A percentile compares a stretch with the other conserved stretches of the same genome.
Evolutionary conservation across 768 basidiomycete genomes (phyloP).

Genomic region (Tricholoma hemisulphureum): DNA sequence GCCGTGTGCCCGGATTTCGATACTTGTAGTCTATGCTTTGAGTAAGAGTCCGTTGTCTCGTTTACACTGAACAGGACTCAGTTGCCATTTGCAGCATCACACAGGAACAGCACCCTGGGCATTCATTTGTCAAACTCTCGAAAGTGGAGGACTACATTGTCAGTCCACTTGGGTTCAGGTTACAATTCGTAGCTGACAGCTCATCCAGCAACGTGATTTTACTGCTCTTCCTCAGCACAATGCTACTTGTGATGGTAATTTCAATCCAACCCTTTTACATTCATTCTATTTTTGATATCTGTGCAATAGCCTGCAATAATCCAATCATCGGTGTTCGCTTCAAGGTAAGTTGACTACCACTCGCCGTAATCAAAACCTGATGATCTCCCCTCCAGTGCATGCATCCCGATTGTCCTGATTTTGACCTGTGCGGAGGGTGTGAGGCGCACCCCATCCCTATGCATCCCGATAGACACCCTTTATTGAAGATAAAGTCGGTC

Average conservation of each 20-base stretch:
- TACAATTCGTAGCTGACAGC: not conserved
- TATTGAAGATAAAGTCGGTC: slow-evolving; percentile 68
- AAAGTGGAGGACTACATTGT: slow-evolving; percentile 59
- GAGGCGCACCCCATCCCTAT: slow-evolving; percentile 77
- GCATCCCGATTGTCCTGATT: slow-evolving; percentile 74
- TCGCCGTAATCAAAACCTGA: not conserved
- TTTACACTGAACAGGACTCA: slow-evolving; percentile 1
- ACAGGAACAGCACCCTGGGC: slow-evolving; percentile 69
- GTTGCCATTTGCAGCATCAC: slow-evolving; percentile 47
- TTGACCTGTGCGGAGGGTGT: slow-evolving; percentile 76
- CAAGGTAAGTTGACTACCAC: slow-evolving; percentile 48
- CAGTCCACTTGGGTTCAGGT: slow-evolving; percentile 18
- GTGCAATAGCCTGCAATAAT: slow-evolving; percentile 42
- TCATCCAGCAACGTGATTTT: slow-evolving; percentile 23
- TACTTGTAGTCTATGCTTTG: slow-evolving; percentile 68
- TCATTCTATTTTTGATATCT: not conserved
- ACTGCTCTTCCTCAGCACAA: slow-evolving; percentile 36
- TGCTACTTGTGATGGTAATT: slow-evolving; percentile 59
- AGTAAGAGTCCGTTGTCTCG: slow-evolving; percentile 30
- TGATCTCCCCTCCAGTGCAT: slow-evolving; percentile 54
- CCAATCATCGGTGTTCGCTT: slow-evolving; percentile 64
- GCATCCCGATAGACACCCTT: slow-evolving; percentile 67
- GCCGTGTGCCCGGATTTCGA: slow-evolving; percentile 82
- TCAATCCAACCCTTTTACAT: slow-evolving; percentile 1
- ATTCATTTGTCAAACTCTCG: slow-evolving; percentile 66